Conservation (phyloP, 1,284 basidiomycete genomes). For the Ceratobasidium sp. region DNA sequence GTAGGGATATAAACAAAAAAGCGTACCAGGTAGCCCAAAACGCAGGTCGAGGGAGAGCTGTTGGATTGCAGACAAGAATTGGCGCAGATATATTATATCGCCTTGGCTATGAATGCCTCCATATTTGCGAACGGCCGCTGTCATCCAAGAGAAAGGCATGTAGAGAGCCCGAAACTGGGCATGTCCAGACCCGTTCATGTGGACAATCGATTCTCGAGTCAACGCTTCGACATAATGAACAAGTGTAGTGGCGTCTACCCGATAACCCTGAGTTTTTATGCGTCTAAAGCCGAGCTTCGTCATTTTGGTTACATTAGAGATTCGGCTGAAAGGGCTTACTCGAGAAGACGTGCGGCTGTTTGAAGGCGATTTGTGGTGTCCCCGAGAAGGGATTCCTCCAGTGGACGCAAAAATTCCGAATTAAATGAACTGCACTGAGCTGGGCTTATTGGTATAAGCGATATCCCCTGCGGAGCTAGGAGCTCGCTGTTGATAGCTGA, state of each 20-base stretch:
- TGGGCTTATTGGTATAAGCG: neutral
- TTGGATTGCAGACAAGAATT: neutral
- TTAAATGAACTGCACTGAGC: neutral
- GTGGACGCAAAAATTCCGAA: neutral
- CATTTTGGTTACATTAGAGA: neutral
- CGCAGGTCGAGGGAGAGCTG: slow-evolving; percentile 20
- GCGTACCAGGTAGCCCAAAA: slow-evolving; percentile 16
- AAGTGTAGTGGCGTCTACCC: neutral
- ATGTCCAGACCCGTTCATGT: neutral
- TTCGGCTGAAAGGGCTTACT: neutral
- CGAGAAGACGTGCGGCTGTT: neutral
- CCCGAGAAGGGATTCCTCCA: neutral
- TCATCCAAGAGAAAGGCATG: slow-evolving; percentile 23
- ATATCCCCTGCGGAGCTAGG: neutral
- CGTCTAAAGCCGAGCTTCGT: neutral
- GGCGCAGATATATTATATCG: neutral
- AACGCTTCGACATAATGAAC: slow-evolving; percentile 15
- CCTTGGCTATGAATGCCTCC: neutral
- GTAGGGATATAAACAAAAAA: neutral
- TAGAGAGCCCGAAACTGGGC: neutral
- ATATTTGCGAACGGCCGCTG: neutral
- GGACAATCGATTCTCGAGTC: slow-evolving; percentile 3
- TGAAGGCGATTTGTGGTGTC: neutral
- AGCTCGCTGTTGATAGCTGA: neutral
- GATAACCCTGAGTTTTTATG: neutral